These are phyloP conservation scores for Coemansia sp. DNA, from an alignment of 192 early-diverging fungal species.

Conservation along the genomic window DNA sequence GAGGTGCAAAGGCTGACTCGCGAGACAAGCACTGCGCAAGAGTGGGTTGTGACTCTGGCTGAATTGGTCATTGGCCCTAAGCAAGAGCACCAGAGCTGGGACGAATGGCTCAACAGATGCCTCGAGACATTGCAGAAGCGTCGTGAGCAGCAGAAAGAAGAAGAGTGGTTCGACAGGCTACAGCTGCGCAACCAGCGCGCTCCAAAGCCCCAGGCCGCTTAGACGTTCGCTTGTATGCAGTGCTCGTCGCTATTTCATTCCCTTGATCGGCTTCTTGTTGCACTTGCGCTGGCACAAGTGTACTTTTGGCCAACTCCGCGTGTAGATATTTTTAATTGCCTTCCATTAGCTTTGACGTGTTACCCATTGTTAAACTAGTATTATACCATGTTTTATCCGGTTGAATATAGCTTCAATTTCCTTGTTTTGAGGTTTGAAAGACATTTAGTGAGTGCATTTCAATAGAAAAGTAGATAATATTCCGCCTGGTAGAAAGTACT, in stretches of 20 bases:
- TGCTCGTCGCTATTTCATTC: background rate
- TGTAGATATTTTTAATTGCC: background rate
- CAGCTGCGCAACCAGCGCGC: background rate
- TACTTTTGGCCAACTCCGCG: background rate
- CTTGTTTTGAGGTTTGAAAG: background rate
- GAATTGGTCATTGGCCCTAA: slow-evolving; percentile 47
- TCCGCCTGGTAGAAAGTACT: background rate
- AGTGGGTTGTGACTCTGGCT: slow-evolving; percentile 48
- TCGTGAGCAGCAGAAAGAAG: slow-evolving; percentile 22
- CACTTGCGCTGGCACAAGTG: background rate
- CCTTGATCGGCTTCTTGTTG: background rate
- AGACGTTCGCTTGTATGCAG: background rate
- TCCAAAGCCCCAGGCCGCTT: slow-evolving; percentile 2
- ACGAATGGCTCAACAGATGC: slow-evolving; percentile 45
- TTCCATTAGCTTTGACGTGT: background rate
- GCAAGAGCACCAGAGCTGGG: slow-evolving; percentile 43
- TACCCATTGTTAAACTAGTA: slow-evolving; percentile 1
- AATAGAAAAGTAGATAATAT: no score
- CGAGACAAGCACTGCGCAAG: slow-evolving; percentile 38
- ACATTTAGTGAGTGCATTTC: background rate
- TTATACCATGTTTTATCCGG: background rate
- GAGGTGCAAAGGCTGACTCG: slow-evolving; percentile 28
- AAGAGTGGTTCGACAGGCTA: slow-evolving; percentile 29
- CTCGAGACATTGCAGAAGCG: slow-evolving; percentile 33
- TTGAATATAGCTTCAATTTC: background rate